Base-by-base conservation (phyloP, 2,329 filamentous ascomycete species). In the Epichloe hybrida region DNA sequence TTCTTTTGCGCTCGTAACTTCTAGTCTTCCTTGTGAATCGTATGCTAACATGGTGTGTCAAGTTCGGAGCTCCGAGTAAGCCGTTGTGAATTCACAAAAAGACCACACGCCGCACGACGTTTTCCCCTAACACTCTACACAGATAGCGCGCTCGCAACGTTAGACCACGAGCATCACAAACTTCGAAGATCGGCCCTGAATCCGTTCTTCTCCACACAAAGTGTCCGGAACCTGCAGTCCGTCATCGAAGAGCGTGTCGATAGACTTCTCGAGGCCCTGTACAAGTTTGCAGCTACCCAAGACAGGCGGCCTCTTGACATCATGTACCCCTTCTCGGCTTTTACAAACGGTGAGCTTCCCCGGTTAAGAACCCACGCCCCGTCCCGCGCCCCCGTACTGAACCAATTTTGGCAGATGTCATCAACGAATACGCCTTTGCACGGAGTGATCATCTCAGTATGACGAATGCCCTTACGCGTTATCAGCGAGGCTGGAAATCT, bases 361-460 rank as follows among this genome's bases (percentile, higher is more conserved):
- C 11, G 5, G 3, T 23, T 5, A 3, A 4, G 4, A 15, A 58
- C 52, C 56, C 20, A 31, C 3, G 13, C 17, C 5, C 5, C 2
- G n/a, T 20, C 8, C 23, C 6, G 6, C 21, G 27, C 15, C n/a
- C 2, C 47, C 21, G 15, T 44, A 17, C 6, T 56, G 39, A 51
- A 15, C 38, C 37, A 8, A 27, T 31, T n/a, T 12, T 6, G n/a
- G 17, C 31, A 66, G 65, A 69, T 50, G 63, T 68, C 36, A 68
- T 69, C 42, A 68, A 68, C 51, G 66, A 69, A 57, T 69, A 69
- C 53, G 62, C 64, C 21, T 69, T 69, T 59, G 62, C 65, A 51
- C 58, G 62, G 49, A 64, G 59, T 50, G 62, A 65, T 23, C 64
- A 64, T 36, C 53, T 67, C 12, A 56, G 61, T 62, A 57, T 12